Percentiles rank a stretch among this genome's conserved stretches.
Conservation (phyloP, 305 asterid species). For the Solanum chacoense region DNA sequence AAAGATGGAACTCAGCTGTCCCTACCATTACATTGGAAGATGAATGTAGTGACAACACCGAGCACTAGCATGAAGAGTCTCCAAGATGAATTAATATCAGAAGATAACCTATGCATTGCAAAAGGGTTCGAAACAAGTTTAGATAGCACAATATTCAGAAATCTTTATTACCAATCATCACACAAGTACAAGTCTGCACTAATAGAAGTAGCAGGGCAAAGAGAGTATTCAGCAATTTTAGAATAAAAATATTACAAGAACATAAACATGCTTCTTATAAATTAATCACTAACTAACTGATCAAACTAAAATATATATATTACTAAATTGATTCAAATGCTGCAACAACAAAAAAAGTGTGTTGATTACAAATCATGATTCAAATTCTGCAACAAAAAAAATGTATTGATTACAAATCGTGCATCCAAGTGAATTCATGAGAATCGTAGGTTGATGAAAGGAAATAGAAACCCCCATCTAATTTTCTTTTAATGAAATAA, state of each 20-base stretch:
- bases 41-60: slow-evolving; percentile 41
- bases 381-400: not conserved
- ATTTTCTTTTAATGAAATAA: not conserved
- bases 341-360: not conserved
- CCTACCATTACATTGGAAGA: slow-evolving; percentile 64
- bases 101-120: slow-evolving; percentile 30
- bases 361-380: not conserved
- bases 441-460: not conserved
- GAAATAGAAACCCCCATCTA: not conserved
- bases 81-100: slow-evolving; percentile 37
- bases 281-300: not conserved
- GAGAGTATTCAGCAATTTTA: not conserved
- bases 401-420: not conserved
- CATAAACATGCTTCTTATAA: not conserved
- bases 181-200: not conserved
- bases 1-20: not conserved
- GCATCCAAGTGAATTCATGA: not conserved
- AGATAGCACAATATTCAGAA: not conserved
- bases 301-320: not conserved
- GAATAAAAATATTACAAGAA: not conserved
- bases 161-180: not conserved
- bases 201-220: not conserved
- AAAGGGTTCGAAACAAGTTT: slow-evolving; percentile 29
- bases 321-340: not conserved
- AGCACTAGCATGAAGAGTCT: slow-evolving; percentile 56